A percentile compares a stretch with the other conserved stretches of the same genome.
Conservation (phyloP, 1,284 basidiomycete genomes). For the Cutaneotrichosporon mucoides region DNA sequence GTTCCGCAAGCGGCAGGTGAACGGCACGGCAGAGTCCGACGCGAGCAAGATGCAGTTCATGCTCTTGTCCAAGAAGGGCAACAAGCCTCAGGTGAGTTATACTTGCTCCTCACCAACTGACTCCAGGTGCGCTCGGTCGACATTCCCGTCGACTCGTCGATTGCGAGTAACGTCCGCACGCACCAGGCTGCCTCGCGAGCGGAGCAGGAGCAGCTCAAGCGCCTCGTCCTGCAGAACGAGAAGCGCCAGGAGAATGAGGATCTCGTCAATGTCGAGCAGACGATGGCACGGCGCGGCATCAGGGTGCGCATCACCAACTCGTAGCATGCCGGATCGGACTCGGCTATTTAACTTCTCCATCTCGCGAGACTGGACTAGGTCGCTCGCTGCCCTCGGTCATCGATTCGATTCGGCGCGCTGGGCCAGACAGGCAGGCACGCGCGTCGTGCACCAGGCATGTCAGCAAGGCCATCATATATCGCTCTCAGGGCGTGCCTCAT, state of each 20-base stretch:
- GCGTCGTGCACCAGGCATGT: too few relatives aligned
- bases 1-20: slow-evolving; percentile 57
- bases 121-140: slow-evolving; percentile 73
- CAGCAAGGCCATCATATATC: too few relatives aligned
- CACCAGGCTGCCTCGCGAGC: slow-evolving; percentile 88
- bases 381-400: too few relatives aligned
- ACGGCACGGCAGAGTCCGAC: slow-evolving; percentile 44
- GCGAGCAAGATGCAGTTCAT: slow-evolving; percentile 78
- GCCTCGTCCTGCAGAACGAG: slow-evolving; percentile 61
- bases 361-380: not conserved
- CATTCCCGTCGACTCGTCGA: slow-evolving; percentile 75
- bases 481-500: too few relatives aligned
- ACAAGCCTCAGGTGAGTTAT: slow-evolving; percentile 73
- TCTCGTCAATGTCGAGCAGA: slow-evolving; percentile 30
- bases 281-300: slow-evolving; percentile 35
- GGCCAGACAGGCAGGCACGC: not conserved
- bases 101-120: not conserved
- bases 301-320: slow-evolving; percentile 30
- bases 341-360: not conserved
- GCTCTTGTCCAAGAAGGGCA: slow-evolving; percentile 86
- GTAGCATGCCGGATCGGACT: not conserved
- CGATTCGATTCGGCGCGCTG: too few relatives aligned
- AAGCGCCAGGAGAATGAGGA: slow-evolving; percentile 39
- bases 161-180: slow-evolving; percentile 81
- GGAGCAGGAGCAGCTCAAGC: slow-evolving; percentile 92